Conservation (phyloP, 2,329 filamentous ascomycete genomes). For the Verticillium longisporum region DNA sequence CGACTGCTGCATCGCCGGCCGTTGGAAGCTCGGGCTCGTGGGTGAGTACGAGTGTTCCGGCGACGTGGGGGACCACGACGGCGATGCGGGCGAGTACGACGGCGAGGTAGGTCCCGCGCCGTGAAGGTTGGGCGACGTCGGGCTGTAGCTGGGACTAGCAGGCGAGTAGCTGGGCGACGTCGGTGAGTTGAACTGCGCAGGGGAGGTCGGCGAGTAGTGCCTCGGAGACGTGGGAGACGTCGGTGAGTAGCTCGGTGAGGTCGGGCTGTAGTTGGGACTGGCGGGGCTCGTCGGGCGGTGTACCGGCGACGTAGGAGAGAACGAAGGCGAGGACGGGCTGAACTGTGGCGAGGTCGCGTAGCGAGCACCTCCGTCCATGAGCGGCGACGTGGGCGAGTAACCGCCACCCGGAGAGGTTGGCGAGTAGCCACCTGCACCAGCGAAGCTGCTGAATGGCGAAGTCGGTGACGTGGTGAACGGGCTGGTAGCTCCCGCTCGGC, state of each 20-base stretch:
- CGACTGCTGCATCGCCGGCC: slow-evolving; percentile 43
- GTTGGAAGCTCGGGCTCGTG: slow-evolving; percentile 54
- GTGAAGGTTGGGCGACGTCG: slow-evolving; percentile 54
- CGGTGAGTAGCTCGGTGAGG: slow-evolving; percentile 59
- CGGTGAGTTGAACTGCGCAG: slow-evolving; percentile 64
- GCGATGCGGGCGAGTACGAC: slow-evolving; percentile 64
- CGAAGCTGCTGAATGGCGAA: slow-evolving; percentile 48
- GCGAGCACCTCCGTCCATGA: slow-evolving; percentile 45
- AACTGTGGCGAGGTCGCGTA: slow-evolving; percentile 56
- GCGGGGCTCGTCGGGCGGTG: slow-evolving; percentile 47
- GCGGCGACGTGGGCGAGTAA: slow-evolving; percentile 72
- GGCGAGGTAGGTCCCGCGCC: slow-evolving; percentile 41
- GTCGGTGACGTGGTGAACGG: slow-evolving; percentile 68
- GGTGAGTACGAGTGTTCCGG: slow-evolving; percentile 52
- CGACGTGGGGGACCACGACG: slow-evolving; percentile 73
- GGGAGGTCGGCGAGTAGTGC: slow-evolving; percentile 65
- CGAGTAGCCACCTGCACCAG: slow-evolving; percentile 56
- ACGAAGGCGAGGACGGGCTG: slow-evolving; percentile 56
- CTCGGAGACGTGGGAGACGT: slow-evolving; percentile 50
- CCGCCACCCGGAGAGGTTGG: slow-evolving; percentile 68
- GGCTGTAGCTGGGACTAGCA: slow-evolving; percentile 65
- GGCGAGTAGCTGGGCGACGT: slow-evolving; percentile 69
- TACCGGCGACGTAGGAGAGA: slow-evolving; percentile 56
- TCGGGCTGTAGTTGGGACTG: slow-evolving; percentile 58
- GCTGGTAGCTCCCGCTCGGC: slow-evolving; percentile 51